These are phyloP conservation scores for Stenogyne calaminthoides DNA, from an alignment of 305 asterid species.

Conservation along the genomic window DNA sequence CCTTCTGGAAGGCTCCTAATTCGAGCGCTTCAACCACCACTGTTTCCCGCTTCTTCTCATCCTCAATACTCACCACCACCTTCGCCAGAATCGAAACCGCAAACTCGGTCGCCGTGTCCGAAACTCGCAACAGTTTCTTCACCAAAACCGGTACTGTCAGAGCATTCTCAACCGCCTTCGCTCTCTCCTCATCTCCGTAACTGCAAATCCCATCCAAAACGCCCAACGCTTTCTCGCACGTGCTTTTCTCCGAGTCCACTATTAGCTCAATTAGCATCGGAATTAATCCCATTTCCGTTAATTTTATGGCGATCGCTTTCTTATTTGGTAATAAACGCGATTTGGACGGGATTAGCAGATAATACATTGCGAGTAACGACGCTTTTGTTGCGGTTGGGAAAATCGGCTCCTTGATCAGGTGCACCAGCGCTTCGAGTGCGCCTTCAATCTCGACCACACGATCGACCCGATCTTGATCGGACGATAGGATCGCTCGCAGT, in stretches of 20 bases:
- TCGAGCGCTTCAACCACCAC: constrained; percentile 42
- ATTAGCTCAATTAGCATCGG: constrained; percentile 40
- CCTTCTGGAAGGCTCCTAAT: constrained; percentile 65
- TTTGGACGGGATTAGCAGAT: constrained; percentile 29
- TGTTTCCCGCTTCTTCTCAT: constrained; percentile 13
- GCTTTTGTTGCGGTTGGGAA: constrained; percentile 55
- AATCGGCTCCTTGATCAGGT: constrained; percentile 48
- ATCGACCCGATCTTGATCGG: constrained; percentile 15
- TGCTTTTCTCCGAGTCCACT: constrained; percentile 50
- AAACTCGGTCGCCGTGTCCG: constrained; percentile 53
- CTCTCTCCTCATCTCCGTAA: constrained; percentile 38
- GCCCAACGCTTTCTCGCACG: constrained; percentile 57
- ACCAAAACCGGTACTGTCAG: constrained; percentile 48
- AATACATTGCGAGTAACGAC: constrained; percentile 40
- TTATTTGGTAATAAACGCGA: background rate
- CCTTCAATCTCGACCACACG: constrained; percentile 32
- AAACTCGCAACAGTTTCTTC: constrained; percentile 58
- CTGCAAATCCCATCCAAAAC: constrained; percentile 46
- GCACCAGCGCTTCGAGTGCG: constrained; percentile 40
- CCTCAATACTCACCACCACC: constrained; percentile 25
- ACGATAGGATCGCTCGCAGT: constrained; percentile 33
- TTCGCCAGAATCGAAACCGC: constrained; percentile 52
- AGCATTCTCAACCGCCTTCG: constrained; percentile 38
- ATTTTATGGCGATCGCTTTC: constrained; percentile 9
- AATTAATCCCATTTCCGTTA: constrained; percentile 43